Base-by-base conservation (phyloP, 257 asterid genomes). In the Mitragyna speciosa region DNA sequence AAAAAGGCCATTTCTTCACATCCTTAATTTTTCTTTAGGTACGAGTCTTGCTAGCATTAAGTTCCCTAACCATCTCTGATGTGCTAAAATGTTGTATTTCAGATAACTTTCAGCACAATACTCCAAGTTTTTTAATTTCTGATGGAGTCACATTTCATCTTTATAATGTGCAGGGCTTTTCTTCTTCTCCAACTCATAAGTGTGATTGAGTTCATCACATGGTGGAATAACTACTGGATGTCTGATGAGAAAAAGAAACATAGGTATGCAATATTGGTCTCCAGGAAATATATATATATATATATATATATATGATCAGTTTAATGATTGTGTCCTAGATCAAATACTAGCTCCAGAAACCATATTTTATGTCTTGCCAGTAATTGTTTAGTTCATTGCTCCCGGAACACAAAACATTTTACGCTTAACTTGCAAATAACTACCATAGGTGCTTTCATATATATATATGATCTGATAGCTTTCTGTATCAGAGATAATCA, bases 221-320 rank as follows among this genome's bases (percentile, higher is more conserved):
- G 99, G 98, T 93, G 97, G 97, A 92, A 93, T 82, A 90, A 84
- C 87, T 92, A 91, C 52, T 95, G 99, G 99, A 89, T 95, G 97
- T 86, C 98, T 3, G 92, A 95, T 22, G 92, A 90, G 28, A 82
- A 74, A 75, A 87, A 83, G 75, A 87, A 92, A 66, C 80, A 87
- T 69, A 92, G 96, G 98, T 93, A 75, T 45, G 31, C 26, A 15
- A 15, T 59, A 75, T 68, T 70, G 9, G 9, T 54, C 79, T 70
- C 31, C 77, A 28, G 10, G 2, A n/a, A n/a, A n/a, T n/a, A n/a
- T n/a, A n/a, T n/a, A n/a, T n/a, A n/a, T n/a, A n/a, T n/a, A n/a
- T n/a, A n/a, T n/a, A n/a, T n/a, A n/a, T n/a, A n/a, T n/a, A n/a
- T n/a, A n/a, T 52, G 59, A 52, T 16, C 7, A 52, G 19, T 17